Conservation (phyloP, 495 filamentous ascomycete genomes). For the Hyaloscypha hepaticicola region DNA sequence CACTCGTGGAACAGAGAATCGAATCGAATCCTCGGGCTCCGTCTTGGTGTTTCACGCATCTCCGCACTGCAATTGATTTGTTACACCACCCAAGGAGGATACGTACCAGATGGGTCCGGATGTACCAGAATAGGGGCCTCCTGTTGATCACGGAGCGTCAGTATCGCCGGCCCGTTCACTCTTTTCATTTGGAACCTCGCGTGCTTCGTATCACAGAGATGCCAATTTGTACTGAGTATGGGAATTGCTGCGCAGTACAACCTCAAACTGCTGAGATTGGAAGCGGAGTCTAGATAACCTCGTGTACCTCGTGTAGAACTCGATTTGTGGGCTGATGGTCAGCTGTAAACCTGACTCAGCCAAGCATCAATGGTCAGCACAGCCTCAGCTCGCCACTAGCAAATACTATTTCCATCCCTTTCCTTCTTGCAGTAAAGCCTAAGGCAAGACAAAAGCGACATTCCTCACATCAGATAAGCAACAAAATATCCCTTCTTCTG, state of each 20-base stretch:
- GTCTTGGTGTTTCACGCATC: not conserved
- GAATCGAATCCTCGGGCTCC: not conserved
- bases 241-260: not conserved
- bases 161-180: not conserved
- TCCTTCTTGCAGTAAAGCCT: not conserved
- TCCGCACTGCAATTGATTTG: not conserved
- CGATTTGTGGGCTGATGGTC: not conserved
- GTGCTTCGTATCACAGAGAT: not conserved
- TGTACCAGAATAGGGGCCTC: slow-evolving; percentile 4
- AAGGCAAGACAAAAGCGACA: not conserved
- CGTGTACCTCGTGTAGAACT: no score
- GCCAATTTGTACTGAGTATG: not conserved
- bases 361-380: not conserved
- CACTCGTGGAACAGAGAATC: slow-evolving; percentile 1
- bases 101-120: not conserved
- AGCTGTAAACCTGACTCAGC: not conserved
- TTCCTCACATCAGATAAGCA: slow-evolving; percentile 12
- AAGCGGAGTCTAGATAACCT: not conserved
- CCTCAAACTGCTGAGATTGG: slow-evolving; percentile 3
- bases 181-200: not conserved
- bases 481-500: not conserved
- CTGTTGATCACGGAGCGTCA: slow-evolving; percentile 2
- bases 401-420: not conserved
- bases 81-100: not conserved
- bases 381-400: not conserved